Conservation (phyloP, 139 green algal species). For the Volvox reticuliferus region DNA sequence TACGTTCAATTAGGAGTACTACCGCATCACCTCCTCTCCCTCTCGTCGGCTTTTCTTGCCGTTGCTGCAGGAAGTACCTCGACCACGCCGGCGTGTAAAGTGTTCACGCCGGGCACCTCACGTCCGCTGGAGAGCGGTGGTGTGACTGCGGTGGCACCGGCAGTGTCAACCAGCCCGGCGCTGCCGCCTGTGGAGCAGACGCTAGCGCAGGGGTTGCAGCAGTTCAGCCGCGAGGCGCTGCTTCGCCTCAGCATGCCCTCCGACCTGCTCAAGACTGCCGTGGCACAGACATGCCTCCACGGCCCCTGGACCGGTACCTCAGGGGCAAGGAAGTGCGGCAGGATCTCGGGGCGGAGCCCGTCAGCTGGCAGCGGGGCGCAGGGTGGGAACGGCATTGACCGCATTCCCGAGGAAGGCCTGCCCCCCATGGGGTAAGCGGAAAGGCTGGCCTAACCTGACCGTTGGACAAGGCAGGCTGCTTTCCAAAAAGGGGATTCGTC, state of each 20-base stretch:
- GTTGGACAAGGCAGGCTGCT: too few relatives aligned
- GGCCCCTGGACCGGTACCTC: neutral
- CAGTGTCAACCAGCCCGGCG: neutral
- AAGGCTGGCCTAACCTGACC: too few relatives aligned
- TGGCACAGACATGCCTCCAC: neutral
- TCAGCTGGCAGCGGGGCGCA: neutral
- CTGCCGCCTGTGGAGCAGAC: neutral
- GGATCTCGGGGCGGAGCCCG: neutral
- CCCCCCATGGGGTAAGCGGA: neutral
- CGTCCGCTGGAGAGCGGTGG: neutral
- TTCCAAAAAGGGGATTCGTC: too few relatives aligned
- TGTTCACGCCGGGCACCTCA: neutral
- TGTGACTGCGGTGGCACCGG: neutral
- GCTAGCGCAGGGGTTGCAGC: conserved; percentile 23
- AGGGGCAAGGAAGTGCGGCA: neutral
- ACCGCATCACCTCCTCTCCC: too few relatives aligned
- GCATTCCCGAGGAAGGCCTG: conserved; percentile 25
- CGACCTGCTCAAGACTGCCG: conserved; percentile 8
- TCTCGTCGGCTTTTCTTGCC: neutral
- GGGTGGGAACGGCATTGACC: neutral
- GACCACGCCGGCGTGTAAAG: neutral
- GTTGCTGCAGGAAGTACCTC: neutral
- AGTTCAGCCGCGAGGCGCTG: conserved; percentile 47
- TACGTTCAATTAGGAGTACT: too few relatives aligned
- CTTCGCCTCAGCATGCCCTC: conserved; percentile 48